These are phyloP conservation scores for Conticribra guillardii DNA, from an alignment of 108 stramenopile genomes.

Conservation along the genomic window DNA sequence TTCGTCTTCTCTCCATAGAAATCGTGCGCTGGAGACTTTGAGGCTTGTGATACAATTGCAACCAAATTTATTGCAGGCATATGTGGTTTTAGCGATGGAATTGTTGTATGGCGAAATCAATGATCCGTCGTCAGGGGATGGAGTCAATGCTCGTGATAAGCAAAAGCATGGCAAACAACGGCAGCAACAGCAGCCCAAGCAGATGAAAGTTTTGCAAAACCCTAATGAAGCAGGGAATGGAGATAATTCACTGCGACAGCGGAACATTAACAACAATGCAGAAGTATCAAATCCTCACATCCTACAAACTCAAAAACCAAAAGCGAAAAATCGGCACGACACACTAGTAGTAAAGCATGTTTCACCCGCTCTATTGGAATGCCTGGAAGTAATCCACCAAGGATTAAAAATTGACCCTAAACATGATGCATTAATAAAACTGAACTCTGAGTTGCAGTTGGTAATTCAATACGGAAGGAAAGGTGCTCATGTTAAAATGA, in stretches of 20 bases:
- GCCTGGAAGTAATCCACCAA: slow-evolving; percentile 13
- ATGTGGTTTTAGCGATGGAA: slow-evolving; percentile 20
- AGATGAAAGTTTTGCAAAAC: neutral
- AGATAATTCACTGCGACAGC: neutral
- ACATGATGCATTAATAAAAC: slow-evolving; percentile 20
- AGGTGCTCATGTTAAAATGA: slow-evolving; percentile 21
- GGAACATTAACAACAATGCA: neutral
- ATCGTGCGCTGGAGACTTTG: slow-evolving; percentile 21
- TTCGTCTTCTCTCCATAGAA: neutral
- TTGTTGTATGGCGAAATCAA: slow-evolving; percentile 27
- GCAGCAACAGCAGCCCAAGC: neutral
- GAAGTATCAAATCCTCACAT: neutral
- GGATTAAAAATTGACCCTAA: slow-evolving; percentile 15
- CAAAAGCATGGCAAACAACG: neutral
- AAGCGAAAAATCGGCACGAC: neutral
- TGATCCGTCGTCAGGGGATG: neutral
- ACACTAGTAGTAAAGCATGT: neutral
- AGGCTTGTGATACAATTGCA: slow-evolving; percentile 21
- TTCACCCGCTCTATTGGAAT: slow-evolving; percentile 8
- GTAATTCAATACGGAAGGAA: slow-evolving; percentile 18
- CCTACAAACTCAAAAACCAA: neutral
- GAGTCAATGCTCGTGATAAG: neutral
- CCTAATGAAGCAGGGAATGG: neutral
- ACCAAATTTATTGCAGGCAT: slow-evolving; percentile 3
- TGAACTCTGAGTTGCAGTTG: slow-evolving; percentile 18